Evolutionary conservation across 2,329 filamentous ascomycete species (phyloP).

Genomic region (Sporothrix pallida): DNA sequence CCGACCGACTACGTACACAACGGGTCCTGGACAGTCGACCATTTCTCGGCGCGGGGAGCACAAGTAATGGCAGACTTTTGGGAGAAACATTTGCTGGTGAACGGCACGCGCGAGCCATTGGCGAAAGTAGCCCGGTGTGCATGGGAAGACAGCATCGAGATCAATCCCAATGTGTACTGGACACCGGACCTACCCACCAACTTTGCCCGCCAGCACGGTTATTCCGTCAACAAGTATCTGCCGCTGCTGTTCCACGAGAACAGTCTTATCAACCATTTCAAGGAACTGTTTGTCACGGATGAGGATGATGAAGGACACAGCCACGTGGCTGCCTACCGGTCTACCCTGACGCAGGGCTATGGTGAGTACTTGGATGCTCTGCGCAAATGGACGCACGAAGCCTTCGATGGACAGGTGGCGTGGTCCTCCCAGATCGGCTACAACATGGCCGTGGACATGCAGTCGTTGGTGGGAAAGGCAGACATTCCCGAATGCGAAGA

Average conservation of each 20-base stretch:
- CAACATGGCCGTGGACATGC: slow-evolving; percentile 28
- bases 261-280: not conserved
- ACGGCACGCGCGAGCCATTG: not conserved
- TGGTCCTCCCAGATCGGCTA: slow-evolving; percentile 24
- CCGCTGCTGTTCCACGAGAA: slow-evolving; percentile 16
- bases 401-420: not conserved
- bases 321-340: slow-evolving; percentile 12
- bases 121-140: not conserved
- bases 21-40: slow-evolving; percentile 24
- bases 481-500: slow-evolving; percentile 25
- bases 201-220: not conserved
- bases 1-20: slow-evolving; percentile 17
- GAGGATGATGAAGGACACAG: not conserved
- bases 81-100: slow-evolving; percentile 8
- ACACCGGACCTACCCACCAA: not conserved
- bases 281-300: slow-evolving; percentile 1
- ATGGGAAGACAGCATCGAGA: slow-evolving; percentile 26
- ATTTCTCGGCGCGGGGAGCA: slow-evolving; percentile 18
- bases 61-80: slow-evolving; percentile 14
- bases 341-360: not conserved
- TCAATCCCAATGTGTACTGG: slow-evolving; percentile 14
- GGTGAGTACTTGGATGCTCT: slow-evolving; percentile 9
- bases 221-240: not conserved
- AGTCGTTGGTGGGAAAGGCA: not conserved
- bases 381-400: not conserved